phyloP scores from a whole-genome alignment of 2,329 filamentous ascomycete genomes.

The Alternaria hordeiaustralica region DNA sequence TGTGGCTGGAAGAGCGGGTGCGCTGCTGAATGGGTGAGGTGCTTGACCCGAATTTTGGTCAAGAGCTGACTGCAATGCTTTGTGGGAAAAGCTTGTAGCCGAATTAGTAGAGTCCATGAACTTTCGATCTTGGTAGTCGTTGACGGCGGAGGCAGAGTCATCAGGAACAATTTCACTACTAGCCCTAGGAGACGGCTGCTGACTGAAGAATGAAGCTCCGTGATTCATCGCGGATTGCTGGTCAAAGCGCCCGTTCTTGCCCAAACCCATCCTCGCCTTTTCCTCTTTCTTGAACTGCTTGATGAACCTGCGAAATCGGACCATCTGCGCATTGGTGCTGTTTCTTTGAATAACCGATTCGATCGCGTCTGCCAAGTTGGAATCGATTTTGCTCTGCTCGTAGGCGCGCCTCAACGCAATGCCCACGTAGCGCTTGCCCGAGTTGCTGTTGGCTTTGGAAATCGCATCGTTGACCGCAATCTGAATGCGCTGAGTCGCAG shows the following conservation, averaged over 20 bases:
- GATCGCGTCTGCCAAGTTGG: conserved; percentile 48
- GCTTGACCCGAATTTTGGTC: conserved; percentile 15
- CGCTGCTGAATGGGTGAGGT: conserved; percentile 37
- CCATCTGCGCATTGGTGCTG: conserved; percentile 48
- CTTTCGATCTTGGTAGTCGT: conserved; percentile 27
- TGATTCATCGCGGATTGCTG: conserved; percentile 43
- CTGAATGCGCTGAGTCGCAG: conserved; percentile 34
- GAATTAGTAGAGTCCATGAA: conserved; percentile 5
- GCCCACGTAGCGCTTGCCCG: conserved; percentile 31
- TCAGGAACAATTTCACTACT: conserved; percentile 34
- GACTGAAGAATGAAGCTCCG: conserved; percentile 20
- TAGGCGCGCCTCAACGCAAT: conserved; percentile 53
- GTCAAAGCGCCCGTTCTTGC: conserved; percentile 21
- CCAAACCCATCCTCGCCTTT: conserved; percentile 28
- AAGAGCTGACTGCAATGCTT: conserved; percentile 21
- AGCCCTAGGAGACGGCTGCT: conserved; percentile 30
- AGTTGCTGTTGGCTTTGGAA: conserved; percentile 48
- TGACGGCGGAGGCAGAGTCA: conserved; percentile 29
- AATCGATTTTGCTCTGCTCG: conserved; percentile 48
- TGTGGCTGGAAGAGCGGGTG: conserved; percentile 32
- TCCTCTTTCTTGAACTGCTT: conserved; percentile 50
- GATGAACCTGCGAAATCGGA: conserved; percentile 51
- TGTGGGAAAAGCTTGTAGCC: conserved; percentile 28
- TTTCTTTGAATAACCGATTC: conserved; percentile 52
- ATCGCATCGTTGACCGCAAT: conserved; percentile 53